Evolutionary conservation across 331 rosid genomes (phyloP), one percentile per base, ranked within the genome.

Genomic region (Spiraea crenata): DNA sequence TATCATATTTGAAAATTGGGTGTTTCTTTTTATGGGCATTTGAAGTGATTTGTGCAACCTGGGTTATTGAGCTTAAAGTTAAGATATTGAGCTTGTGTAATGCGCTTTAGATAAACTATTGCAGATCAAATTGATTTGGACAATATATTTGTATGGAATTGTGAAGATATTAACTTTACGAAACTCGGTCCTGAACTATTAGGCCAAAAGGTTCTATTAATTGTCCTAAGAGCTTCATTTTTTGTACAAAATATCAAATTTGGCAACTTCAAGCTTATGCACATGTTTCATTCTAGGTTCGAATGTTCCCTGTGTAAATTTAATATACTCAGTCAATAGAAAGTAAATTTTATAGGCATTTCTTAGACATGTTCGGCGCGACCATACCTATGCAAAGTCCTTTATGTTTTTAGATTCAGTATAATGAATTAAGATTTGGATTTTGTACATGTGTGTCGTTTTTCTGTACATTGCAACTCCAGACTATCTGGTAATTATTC

Each of bases 11-110:
- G 49, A 63, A 69, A 65, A 31, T 74, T 42, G 48, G 58, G 63
- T 71, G 9, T 14, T 73, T 67, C 58, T 44, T 65, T 52, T 57
- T 79, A 57, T 72, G 69, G 70, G 83, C 60, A 75, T 58, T 25
- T 73, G 64, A 72, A 68, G 74, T 76, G 74, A 71, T 80, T 64
- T 69, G 74, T 85, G 80, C 80, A 78, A 34, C 75, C 78, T 65
- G 60, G 72, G 61, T 39, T 63, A 68, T 83, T 75, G 19, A 62
- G 66, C 74, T 77, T 57, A 63, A 58, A 20, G 58, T 48, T 72
- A 13, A 41, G 47, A 45, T 57, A 25, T 59, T 57, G 40, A 69
- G 56, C 20, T 7, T 42, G 54, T 71, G 20, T 44, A 16, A 60
- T 51, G 65, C 17, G 52, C 66, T 65, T 64, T 57, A 6, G 45